Conservation (phyloP, 2,329 filamentous ascomycete genomes). For the Aspergillus latus region DNA sequence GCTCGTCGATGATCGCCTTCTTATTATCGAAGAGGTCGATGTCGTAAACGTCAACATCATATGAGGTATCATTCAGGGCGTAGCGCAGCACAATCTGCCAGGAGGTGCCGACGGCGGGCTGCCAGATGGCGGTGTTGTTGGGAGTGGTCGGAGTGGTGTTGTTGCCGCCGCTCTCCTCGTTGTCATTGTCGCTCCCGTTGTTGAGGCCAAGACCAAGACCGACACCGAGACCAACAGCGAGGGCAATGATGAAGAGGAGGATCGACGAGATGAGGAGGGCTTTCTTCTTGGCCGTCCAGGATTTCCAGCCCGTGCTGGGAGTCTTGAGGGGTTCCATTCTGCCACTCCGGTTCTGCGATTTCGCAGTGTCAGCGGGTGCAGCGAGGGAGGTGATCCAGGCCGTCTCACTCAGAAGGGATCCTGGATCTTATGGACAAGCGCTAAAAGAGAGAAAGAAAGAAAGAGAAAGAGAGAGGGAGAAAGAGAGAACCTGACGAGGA, state of each 20-base stretch:
- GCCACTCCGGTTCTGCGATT: neutral
- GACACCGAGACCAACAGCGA: conserved; percentile 53
- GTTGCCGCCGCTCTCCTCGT: conserved; percentile 25
- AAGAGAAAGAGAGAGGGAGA: too few species aligned
- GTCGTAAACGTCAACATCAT: conserved; percentile 60
- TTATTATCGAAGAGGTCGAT: conserved; percentile 60
- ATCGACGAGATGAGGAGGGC: conserved; percentile 27
- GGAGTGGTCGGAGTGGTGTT: conserved; percentile 24
- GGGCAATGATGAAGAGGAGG: conserved; percentile 51
- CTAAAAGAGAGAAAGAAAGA: neutral
- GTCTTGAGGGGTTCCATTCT: neutral
- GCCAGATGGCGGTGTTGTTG: conserved; percentile 46
- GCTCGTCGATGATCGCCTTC: conserved; percentile 45
- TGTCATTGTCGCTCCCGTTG: conserved; percentile 29
- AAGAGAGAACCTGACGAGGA: too few species aligned
- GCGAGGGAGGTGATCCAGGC: neutral
- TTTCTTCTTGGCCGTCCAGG: conserved; percentile 37
- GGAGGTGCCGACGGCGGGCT: conserved; percentile 52
- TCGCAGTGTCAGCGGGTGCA: neutral
- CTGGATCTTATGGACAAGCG: too few species aligned
- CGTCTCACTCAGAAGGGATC: neutral
- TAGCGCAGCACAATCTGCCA: conserved; percentile 64
- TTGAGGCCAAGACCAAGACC: conserved; percentile 59
- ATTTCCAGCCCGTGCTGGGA: conserved; percentile 24
- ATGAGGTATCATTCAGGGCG: conserved; percentile 42